These are phyloP conservation scores for Atalantia buxifolia DNA, from an alignment of 345 rosid species.

Conservation along the genomic window DNA sequence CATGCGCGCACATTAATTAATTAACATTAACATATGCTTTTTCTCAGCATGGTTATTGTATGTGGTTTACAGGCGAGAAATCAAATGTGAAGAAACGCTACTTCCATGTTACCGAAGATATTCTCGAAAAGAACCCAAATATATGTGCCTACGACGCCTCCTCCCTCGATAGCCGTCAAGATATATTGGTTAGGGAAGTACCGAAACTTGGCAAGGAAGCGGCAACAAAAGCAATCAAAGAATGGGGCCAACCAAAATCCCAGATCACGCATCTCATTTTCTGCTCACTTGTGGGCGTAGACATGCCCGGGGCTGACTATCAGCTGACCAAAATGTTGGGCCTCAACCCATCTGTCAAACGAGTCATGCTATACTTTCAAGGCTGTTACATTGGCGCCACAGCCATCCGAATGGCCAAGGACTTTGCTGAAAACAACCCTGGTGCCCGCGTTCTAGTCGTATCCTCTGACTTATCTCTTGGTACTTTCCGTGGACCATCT, in stretches of 20 bases:
- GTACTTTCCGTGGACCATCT: slow-evolving; percentile 37
- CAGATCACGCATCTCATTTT: slow-evolving; percentile 47
- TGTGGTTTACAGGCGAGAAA: background rate
- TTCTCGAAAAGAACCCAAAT: background rate
- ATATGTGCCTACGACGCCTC: background rate
- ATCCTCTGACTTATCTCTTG: slow-evolving; percentile 26
- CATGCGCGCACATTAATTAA: no score
- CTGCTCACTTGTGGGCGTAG: slow-evolving; percentile 43
- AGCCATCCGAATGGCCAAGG: slow-evolving; percentile 46
- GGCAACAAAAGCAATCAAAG: background rate
- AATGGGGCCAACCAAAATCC: background rate
- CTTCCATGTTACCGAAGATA: background rate
- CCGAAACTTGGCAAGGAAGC: background rate
- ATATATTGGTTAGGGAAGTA: background rate
- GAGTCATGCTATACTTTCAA: slow-evolving; percentile 47
- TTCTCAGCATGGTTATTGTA: background rate
- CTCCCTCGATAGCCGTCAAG: background rate
- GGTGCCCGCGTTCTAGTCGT: slow-evolving; percentile 41
- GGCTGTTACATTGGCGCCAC: slow-evolving; percentile 40
- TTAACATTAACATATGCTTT: no score
- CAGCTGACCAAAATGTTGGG: slow-evolving; percentile 49
- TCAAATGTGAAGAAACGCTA: background rate
- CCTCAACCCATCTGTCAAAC: slow-evolving; percentile 38
- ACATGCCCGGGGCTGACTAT: slow-evolving; percentile 58
- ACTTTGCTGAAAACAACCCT: slow-evolving; percentile 48